phyloP scores from a whole-genome alignment of 2,329 filamentous ascomycete genomes.

The Ophiostoma ulmi region DNA sequence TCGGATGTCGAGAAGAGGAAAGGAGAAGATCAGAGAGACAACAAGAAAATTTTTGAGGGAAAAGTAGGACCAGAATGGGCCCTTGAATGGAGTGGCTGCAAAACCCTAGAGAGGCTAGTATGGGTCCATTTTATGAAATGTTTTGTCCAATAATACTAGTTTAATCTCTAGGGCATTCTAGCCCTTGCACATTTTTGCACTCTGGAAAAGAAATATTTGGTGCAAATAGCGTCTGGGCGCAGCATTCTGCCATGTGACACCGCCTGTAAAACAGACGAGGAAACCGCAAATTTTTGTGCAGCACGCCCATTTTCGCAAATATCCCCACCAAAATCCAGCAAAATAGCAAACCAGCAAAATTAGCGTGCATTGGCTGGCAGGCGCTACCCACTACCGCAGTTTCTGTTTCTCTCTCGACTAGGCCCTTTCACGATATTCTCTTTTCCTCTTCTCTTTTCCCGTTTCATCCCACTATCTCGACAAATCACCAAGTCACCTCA shows the following conservation, averaged over 20 bases:
- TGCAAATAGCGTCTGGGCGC: neutral
- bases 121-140: neutral
- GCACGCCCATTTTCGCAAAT: neutral
- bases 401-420: constrained; percentile 20
- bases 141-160: neutral
- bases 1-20: constrained; percentile 11
- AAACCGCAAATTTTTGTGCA: constrained; percentile 3
- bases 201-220: neutral
- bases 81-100: neutral
- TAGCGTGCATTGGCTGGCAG: constrained; percentile 24
- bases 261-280: constrained; percentile 17
- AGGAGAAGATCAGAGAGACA: constrained; percentile 8
- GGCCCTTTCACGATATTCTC: constrained; percentile 6
- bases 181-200: constrained; percentile 22
- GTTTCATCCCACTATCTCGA: constrained; percentile 23
- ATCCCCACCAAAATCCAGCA: constrained; percentile 22
- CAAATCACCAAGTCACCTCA: constrained; percentile 31
- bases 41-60: constrained; percentile 16
- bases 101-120: constrained; percentile 5
- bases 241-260: constrained; percentile 23
- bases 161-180: constrained; percentile 25
- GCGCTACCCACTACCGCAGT: neutral
- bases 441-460: constrained; percentile 8
- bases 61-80: constrained; percentile 9
- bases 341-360: constrained; percentile 22